Evolutionary conservation across 148 eudicot genomes (phyloP).

Genomic region (Vaccinium vitisidaea): DNA sequence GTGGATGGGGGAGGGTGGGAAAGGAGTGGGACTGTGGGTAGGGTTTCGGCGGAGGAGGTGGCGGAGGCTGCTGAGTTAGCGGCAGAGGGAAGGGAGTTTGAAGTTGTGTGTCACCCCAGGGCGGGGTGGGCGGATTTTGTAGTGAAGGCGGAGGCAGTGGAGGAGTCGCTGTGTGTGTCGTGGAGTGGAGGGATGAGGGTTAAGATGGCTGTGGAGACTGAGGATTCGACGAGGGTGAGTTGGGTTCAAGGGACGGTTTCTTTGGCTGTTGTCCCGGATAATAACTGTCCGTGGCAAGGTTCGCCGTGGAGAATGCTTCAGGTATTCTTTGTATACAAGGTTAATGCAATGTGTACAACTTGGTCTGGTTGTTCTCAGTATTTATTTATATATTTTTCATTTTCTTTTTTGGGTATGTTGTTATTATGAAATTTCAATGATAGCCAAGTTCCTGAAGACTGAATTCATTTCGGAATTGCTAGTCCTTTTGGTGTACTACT

Average conservation of each 20-base stretch:
- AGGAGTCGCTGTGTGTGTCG: conserved; percentile 25
- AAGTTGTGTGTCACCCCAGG: conserved; percentile 65
- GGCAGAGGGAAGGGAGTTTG: conserved; percentile 48
- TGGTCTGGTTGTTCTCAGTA: not conserved
- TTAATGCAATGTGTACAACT: not conserved
- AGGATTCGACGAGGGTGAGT: conserved; percentile 49
- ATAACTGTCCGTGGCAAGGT: conserved; percentile 36
- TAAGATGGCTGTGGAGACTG: conserved; percentile 60
- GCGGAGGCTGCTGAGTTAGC: conserved; percentile 51
- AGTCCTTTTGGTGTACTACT: not conserved
- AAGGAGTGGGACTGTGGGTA: conserved; percentile 29
- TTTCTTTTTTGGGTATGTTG: not conserved
- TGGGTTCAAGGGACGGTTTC: conserved; percentile 64
- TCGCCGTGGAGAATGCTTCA: conserved; percentile 79
- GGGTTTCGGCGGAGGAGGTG: conserved; percentile 38
- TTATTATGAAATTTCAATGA: not conserved
- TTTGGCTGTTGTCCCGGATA: conserved; percentile 24
- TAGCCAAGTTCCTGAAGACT: not conserved
- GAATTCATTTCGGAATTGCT: not conserved
- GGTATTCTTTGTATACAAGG: conserved; percentile 33
- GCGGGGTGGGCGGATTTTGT: conserved; percentile 59
- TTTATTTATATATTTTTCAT: not conserved
- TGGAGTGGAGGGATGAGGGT: conserved; percentile 59
- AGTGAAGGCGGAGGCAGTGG: conserved; percentile 64
- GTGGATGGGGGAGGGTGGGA: conserved; percentile 18